These are phyloP conservation scores for Adansonia gregorii DNA, from an alignment of 441 rosid genomes.

Conservation along the genomic window DNA sequence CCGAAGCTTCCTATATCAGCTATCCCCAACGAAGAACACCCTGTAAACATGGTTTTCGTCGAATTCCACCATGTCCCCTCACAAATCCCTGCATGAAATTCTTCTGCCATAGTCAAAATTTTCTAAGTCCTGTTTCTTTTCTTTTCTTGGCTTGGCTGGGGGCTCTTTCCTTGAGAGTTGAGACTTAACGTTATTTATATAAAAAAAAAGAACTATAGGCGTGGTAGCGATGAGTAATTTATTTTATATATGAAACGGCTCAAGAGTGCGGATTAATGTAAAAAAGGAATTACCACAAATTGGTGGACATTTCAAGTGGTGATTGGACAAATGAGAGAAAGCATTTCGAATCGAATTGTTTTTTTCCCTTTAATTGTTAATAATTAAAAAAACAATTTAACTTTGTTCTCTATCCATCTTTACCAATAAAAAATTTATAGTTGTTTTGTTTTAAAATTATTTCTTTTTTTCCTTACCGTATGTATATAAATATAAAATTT, in stretches of 20 bases:
- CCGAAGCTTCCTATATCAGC: conserved; percentile 37
- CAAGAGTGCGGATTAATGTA: conserved; percentile 25
- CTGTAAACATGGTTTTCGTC: conserved; percentile 42
- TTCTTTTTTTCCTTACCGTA: conserved; percentile 18
- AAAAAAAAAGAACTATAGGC: conserved; percentile 11
- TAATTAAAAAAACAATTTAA: not conserved
- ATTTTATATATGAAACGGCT: conserved; percentile 40
- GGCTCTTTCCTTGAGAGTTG: not conserved
- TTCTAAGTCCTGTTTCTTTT: not conserved
- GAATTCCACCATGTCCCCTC: conserved; percentile 78
- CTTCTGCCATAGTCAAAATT: conserved; percentile 59
- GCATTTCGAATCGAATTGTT: conserved; percentile 51
- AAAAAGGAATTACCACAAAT: conserved; percentile 40
- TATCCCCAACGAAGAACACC: conserved; percentile 41
- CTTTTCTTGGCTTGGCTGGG: not conserved
- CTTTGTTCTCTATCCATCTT: conserved; percentile 5
- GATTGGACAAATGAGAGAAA: conserved; percentile 51
- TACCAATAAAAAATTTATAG: not conserved
- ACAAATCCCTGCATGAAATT: conserved; percentile 63
- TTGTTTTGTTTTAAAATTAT: not conserved
- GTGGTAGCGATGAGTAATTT: conserved; percentile 26
- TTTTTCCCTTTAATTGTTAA: not conserved
- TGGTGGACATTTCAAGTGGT: conserved; percentile 56
- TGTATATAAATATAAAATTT: not conserved
- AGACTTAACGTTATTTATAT: not conserved